phyloP scores from a whole-genome alignment of 2,329 filamentous ascomycete genomes.

The Aquanectria penicillioides region DNA sequence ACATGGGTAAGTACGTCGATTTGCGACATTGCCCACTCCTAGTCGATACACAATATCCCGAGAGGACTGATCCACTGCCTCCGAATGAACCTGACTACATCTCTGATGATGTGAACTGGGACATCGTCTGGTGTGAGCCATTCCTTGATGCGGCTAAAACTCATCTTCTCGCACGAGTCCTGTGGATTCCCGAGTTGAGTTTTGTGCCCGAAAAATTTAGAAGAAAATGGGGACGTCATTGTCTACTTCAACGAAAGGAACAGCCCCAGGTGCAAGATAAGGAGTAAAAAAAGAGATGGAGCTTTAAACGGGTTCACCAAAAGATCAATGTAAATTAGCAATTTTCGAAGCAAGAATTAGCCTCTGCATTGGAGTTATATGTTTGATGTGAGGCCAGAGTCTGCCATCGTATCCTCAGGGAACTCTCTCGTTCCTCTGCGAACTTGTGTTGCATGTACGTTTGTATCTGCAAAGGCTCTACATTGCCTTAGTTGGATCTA shows the following conservation, averaged over 20 bases:
- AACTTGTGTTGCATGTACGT: background rate
- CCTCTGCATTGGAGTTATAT: no score
- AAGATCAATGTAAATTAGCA: background rate
- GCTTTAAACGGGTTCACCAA: background rate
- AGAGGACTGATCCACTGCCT: conserved; percentile 59
- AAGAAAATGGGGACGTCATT: conserved; percentile 89
- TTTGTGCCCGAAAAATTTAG: conserved; percentile 75
- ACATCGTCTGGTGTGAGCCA: conserved; percentile 75
- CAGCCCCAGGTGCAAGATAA: background rate
- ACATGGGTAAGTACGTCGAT: conserved; percentile 85
- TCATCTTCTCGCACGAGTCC: conserved; percentile 74
- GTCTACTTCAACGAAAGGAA: conserved; percentile 73
- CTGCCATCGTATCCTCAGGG: background rate
- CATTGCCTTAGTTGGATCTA: no score
- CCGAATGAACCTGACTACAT: conserved; percentile 84
- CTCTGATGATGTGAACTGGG: conserved; percentile 79
- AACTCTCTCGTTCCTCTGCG: background rate
- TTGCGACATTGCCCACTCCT: conserved; percentile 81
- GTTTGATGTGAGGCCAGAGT: no score
- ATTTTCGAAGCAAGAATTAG: background rate
- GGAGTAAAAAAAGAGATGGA: background rate
- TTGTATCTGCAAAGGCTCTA: background rate
- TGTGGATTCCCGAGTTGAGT: conserved; percentile 82
- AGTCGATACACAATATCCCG: conserved; percentile 86
- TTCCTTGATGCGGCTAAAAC: conserved; percentile 87